Base-by-base conservation (phyloP, 192 early-diverging fungal species). In the Chytriomyces confervae region DNA sequence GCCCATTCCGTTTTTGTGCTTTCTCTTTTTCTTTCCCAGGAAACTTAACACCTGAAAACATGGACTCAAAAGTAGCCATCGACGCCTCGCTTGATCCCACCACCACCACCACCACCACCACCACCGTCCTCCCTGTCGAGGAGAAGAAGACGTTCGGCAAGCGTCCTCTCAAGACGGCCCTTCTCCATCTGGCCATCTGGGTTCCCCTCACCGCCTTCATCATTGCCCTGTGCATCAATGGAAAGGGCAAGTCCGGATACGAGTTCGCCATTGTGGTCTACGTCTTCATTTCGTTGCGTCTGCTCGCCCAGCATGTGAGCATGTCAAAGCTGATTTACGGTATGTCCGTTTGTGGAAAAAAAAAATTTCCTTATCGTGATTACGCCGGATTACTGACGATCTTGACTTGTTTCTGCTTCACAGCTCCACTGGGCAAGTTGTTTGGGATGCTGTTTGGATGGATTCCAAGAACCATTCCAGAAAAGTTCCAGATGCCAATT, bases 161-260 rank as follows among this genome's bases (percentile, higher is more conserved):
- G 75, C 69, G 85, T n/a, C 44, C 70, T 45, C 27, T 48, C 36
- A 80, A 75, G 62, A 61, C 66, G 9, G 45, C 75, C 24, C 43
- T 53, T 24, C 79, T 84, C 72, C 78, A 83, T 66, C 62, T 89
- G 24, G 80, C 49, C 7, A 80, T 87, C 64, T 92, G 89, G 89
- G 23, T 86, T 8, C 62, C 84, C 18, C 13, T 91, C 9, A 91
- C 88, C 5, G 89, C 83, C 46, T 94, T 88, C 82, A 86, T 91
- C 74, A 81, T 93, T 66, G 90, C 87, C 0, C 82, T 90, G 44
- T 77, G 89, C 73, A 81, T 81, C 10, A 77, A 91, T 43, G 84
- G 89, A 44, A 79, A 82, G 46, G 87, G 75, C 53, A 83, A 83
- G 77, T 60, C 77, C 24, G 85, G 85, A 23, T 84, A 77, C 76